Evolutionary conservation across 805 yeast species (phyloP).

Genomic region (Saccharomycopsis selenospora): DNA sequence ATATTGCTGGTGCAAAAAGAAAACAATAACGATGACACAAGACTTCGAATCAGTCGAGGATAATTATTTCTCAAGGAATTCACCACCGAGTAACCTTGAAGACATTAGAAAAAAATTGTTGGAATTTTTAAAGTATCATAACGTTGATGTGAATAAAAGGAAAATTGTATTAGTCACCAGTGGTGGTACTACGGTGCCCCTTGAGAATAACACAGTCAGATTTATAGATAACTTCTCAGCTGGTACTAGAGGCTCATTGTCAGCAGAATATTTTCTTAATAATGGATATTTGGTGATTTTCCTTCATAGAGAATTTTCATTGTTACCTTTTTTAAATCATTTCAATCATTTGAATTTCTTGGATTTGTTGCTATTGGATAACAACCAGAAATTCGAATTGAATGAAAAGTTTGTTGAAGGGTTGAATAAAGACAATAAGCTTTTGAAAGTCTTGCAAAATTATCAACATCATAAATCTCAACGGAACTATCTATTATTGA

Average conservation of each 20-base stretch:
- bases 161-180: slow-evolving; percentile 79
- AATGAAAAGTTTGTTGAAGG: background rate
- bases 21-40: background rate
- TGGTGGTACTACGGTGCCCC: slow-evolving; percentile 97
- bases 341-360: slow-evolving; percentile 80
- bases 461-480: slow-evolving; percentile 40
- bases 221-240: slow-evolving; percentile 96
- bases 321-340: slow-evolving; percentile 88
- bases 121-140: slow-evolving; percentile 56
- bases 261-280: slow-evolving; percentile 85
- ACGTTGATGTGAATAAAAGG: slow-evolving; percentile 31
- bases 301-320: slow-evolving; percentile 83
- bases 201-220: slow-evolving; percentile 93
- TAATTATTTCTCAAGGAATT: slow-evolving; percentile 14
- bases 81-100: slow-evolving; percentile 42
- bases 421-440: slow-evolving; percentile 3
- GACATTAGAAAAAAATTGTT: slow-evolving; percentile 50
- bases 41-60: slow-evolving; percentile 5
- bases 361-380: slow-evolving; percentile 64
- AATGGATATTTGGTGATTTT: slow-evolving; percentile 89
- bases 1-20: no score
- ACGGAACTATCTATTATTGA: slow-evolving; percentile 57
- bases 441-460: slow-evolving; percentile 6
- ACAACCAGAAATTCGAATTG: background rate
- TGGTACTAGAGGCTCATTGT: slow-evolving; percentile 95